A percentile compares a stretch with the other conserved stretches of the same genome.
Evolutionary conservation across 2,329 filamentous ascomycete species (phyloP).

Genomic region (Colletotrichum sp.): DNA sequence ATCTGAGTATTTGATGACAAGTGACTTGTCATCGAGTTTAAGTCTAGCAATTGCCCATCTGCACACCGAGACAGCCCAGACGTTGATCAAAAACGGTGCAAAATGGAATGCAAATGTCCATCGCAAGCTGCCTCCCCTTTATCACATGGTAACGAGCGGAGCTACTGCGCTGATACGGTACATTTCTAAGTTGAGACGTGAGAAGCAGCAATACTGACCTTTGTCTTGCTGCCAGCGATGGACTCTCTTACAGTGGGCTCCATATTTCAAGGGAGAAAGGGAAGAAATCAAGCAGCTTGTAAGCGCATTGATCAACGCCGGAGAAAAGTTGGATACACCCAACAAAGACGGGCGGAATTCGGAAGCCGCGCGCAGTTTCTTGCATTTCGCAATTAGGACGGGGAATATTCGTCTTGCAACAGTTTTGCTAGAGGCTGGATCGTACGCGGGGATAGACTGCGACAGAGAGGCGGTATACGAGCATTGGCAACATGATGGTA

Average conservation of each 20-base stretch:
- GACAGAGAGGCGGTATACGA: not conserved
- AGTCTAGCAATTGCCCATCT: not conserved
- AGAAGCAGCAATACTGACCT: not conserved
- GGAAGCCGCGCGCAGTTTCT: not conserved
- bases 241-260: not conserved
- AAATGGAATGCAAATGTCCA: not conserved
- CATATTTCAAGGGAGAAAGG: not conserved
- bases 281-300: not conserved
- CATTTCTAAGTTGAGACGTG: not conserved
- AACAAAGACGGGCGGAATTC: not conserved
- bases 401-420: not conserved
- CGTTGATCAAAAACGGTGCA: not conserved
- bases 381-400: not conserved
- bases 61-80: not conserved
- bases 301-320: not conserved
- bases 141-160: not conserved
- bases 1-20: not conserved
- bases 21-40: not conserved
- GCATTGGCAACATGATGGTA: not conserved
- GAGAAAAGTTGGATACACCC: not conserved
- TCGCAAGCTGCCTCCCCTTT: not conserved
- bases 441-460: not conserved
- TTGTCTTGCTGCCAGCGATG: not conserved
- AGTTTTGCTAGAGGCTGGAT: not conserved
- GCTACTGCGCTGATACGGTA: not conserved